Percentiles rank a stretch among this genome's conserved stretches.
Evolutionary conservation across 768 basidiomycete species (phyloP).

Genomic region (Lactarius sanguifluus): DNA sequence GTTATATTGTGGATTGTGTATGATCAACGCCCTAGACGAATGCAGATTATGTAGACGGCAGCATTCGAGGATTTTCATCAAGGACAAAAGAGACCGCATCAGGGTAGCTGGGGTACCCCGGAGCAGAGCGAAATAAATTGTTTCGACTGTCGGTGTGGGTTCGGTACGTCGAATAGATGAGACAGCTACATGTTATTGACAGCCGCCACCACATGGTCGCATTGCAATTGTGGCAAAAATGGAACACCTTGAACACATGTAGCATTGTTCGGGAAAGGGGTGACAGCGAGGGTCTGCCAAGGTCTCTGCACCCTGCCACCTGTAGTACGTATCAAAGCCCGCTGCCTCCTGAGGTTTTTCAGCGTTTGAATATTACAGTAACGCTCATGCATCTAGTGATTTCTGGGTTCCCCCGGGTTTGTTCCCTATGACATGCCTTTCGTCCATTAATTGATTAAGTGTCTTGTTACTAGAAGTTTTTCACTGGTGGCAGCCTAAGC

Average conservation of each 20-base stretch:
- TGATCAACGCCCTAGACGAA: background rate
- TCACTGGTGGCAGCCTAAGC: background rate
- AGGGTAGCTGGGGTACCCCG: constrained; percentile 9
- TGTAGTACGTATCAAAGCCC: background rate
- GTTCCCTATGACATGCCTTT: background rate
- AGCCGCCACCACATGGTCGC: background rate
- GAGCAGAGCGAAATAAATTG: background rate
- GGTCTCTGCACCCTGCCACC: background rate
- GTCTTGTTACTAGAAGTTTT: background rate
- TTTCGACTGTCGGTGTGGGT: background rate
- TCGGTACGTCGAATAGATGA: background rate
- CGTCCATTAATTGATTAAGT: background rate
- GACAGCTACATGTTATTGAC: background rate
- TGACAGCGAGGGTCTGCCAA: background rate
- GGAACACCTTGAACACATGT: background rate
- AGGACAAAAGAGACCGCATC: background rate
- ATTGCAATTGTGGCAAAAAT: constrained; percentile 5
- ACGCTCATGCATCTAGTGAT: background rate
- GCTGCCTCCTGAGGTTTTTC: background rate
- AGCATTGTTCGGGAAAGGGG: background rate
- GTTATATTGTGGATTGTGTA: background rate
- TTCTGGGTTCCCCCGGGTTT: background rate
- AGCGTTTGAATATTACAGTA: background rate
- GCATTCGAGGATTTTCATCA: background rate
- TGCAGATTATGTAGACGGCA: background rate